These are phyloP conservation scores for Pontederia paniculata DNA, from an alignment of 176 grass and related monocot species.

Conservation along the genomic window DNA sequence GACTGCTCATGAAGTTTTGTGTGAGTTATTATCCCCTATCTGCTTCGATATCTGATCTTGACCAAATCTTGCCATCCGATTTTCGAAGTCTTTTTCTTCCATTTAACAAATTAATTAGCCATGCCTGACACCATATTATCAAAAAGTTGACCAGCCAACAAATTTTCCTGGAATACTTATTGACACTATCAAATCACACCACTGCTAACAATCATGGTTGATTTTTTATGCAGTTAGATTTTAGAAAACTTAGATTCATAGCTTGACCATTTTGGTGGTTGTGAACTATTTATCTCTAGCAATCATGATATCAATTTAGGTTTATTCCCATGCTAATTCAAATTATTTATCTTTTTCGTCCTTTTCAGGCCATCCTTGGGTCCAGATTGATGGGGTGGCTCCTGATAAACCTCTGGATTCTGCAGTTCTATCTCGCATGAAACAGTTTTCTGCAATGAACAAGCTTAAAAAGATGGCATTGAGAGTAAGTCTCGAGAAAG, in stretches of 20 bases:
- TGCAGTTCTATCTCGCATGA: slow-evolving; percentile 13
- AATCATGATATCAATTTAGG: no score
- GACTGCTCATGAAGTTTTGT: slow-evolving; percentile 10
- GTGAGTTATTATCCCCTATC: neutral
- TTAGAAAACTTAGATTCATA: no score
- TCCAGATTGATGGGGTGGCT: slow-evolving; percentile 10
- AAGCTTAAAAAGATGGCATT: slow-evolving; percentile 18
- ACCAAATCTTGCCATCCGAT: neutral
- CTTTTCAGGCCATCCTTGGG: slow-evolving; percentile 13
- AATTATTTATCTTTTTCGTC: neutral
- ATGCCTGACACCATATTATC: no score
- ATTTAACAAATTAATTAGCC: no score
- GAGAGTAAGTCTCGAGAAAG: slow-evolving; percentile 12
- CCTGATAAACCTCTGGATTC: slow-evolving; percentile 16
- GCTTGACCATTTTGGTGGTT: no score
- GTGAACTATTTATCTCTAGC: no score
- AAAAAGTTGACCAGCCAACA: no score
- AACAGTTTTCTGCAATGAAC: slow-evolving; percentile 15
- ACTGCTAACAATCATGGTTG: no score
- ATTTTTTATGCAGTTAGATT: no score
- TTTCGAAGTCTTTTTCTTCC: neutral
- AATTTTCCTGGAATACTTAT: no score
- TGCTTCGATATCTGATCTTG: neutral
- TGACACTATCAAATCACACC: no score
- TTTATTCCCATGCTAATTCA: neutral